Base-by-base conservation (phyloP, 805 yeast species). In the Kluyveromyces lactis region DNA sequence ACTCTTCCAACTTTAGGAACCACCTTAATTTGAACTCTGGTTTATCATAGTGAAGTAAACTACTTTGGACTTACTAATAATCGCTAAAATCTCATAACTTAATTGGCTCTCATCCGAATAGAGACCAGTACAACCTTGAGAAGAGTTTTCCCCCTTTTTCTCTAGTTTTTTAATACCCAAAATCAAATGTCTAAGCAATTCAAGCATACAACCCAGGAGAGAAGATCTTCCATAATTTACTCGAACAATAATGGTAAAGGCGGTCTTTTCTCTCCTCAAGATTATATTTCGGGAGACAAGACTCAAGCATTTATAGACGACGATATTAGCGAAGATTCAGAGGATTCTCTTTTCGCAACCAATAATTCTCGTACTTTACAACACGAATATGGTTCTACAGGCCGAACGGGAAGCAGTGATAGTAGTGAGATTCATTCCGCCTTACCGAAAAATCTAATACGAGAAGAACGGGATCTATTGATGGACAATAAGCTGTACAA, bases 161-260 rank as follows among this genome's bases (percentile, higher is more conserved):
- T n/a, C n/a, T n/a, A n/a, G n/a, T n/a, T n/a, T n/a, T n/a, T 21
- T 21, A 9, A 21, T 9, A 27, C 7, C 11, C 7, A 27, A 15
- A 19, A 5, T 18, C 6, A 10, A 13, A 51, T 51, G 55, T 42
- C 51, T 2, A 51, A 45, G 23, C 63, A 59, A 42, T 59, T 59
- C 40, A 42, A 44, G 13, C 54, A 55, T 31, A 53, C 58, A 2
- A 43, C 55, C 4, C 43, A 45, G 16, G 55, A 52, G 41, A 50
- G 60, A 32, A 51, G 60, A 16, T 53, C 63, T 1, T 58, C 63
- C 4, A 48, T 58, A 16, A 50, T 60, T 8, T 57, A 53, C 39
- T 60, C 64, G 4, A 53, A 56, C 5, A 55, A 61, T 47, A 49
- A 43, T 13, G 62, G 61, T n/a, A 60, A 58, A 39, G 55, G 55